phyloP scores from a whole-genome alignment of 1,284 basidiomycete species.

The Mycosarcoma maydis region DNA sequence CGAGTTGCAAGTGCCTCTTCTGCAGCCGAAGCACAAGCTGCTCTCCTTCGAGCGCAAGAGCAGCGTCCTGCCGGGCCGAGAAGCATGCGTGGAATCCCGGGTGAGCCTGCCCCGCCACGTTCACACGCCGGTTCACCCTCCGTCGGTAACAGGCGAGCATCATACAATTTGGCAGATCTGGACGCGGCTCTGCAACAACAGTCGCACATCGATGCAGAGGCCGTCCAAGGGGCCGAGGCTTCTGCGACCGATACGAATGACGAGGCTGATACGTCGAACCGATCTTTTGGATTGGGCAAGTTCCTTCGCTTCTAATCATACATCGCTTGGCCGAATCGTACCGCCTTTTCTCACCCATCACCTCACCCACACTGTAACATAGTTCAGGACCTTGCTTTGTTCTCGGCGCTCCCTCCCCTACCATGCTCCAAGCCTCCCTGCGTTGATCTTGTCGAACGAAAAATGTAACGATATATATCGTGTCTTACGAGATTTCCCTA shows the following conservation, averaged over 20 bases:
- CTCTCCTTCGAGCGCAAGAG: constrained; percentile 6
- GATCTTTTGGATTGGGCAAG: constrained; percentile 36
- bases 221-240: background rate
- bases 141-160: constrained; percentile 11
- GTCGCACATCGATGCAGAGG: constrained; percentile 4
- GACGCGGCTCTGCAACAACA: constrained; percentile 13
- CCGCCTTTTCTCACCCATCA: too few species aligned
- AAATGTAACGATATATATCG: background rate
- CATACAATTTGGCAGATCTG: constrained; percentile 23
- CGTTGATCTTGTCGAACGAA: background rate
- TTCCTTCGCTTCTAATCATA: constrained; percentile 41
- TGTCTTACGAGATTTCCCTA: background rate
- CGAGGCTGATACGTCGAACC: constrained; percentile 9
- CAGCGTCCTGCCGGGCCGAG: background rate
- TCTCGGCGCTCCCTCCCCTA: too few species aligned
- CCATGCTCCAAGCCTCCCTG: too few species aligned
- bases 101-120: constrained; percentile 22
- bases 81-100: background rate
- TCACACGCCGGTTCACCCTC: constrained; percentile 7
- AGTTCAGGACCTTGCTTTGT: too few species aligned
- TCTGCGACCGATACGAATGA: background rate
- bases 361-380: too few species aligned
- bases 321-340: too few species aligned
- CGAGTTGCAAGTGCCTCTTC: constrained; percentile 31
- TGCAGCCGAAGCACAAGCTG: constrained; percentile 29